phyloP scores from a whole-genome alignment of 768 basidiomycete genomes.

The Daedaleopsis nitida region DNA sequence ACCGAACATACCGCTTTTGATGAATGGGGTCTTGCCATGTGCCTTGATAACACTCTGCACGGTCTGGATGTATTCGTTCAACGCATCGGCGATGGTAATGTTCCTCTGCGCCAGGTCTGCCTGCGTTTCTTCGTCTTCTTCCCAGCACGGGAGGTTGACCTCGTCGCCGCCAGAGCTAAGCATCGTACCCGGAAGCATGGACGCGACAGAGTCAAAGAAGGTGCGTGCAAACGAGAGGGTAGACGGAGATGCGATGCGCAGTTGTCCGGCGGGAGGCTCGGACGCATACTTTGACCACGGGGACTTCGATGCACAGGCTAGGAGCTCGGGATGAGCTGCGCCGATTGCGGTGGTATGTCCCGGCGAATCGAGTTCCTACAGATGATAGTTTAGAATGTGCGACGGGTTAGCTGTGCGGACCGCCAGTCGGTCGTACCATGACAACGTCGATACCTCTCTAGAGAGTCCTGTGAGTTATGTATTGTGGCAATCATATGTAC shows the following conservation, averaged over 20 bases:
- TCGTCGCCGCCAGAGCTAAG: conserved; percentile 87
- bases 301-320: conserved; percentile 62
- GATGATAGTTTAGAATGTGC: too few relatives aligned
- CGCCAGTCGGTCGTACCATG: conserved; percentile 45
- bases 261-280: conserved; percentile 82
- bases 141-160: conserved; percentile 68
- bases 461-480: background rate
- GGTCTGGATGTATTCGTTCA: conserved; percentile 60
- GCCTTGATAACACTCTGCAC: conserved; percentile 58
- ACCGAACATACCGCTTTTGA: conserved; percentile 66
- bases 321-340: conserved; percentile 66
- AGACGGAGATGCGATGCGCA: conserved; percentile 65
- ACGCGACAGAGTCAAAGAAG: conserved; percentile 55
- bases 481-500: background rate
- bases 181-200: conserved; percentile 55
- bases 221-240: conserved; percentile 60
- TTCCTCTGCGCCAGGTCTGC: conserved; percentile 49
- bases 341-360: conserved; percentile 77
- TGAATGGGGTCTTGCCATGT: conserved; percentile 73
- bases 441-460: conserved; percentile 77
- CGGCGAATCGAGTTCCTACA: conserved; percentile 79
- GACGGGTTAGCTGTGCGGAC: too few relatives aligned
- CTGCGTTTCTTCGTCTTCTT: conserved; percentile 60
- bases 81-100: conserved; percentile 61
- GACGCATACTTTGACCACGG: conserved; percentile 66